A percentile compares a stretch with the other conserved stretches of the same genome.
phyloP scores from a whole-genome alignment of 2,329 filamentous ascomycete species.

The Ascochyta clinopodiicola region DNA sequence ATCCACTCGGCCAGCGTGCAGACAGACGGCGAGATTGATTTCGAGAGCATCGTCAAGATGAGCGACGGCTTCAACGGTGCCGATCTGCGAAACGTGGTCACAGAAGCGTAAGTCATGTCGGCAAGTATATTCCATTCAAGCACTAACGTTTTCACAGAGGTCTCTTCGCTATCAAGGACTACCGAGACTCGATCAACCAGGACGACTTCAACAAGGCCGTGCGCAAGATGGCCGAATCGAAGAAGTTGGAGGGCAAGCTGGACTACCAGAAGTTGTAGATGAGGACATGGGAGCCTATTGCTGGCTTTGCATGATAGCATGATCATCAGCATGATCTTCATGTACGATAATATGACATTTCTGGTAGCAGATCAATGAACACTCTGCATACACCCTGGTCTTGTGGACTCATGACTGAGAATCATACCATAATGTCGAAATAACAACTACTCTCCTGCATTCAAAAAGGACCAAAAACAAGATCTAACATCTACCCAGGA shows the following conservation, averaged over 20 bases:
- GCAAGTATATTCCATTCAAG: background rate
- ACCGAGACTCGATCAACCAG: constrained; percentile 93
- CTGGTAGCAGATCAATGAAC: constrained; percentile 20
- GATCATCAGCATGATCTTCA: constrained; percentile 24
- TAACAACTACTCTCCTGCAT: background rate
- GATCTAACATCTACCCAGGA: constrained; percentile 4
- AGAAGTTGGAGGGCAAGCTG: constrained; percentile 98
- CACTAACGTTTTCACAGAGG: constrained; percentile 64
- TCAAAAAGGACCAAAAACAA: background rate
- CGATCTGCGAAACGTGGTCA: constrained; percentile 96
- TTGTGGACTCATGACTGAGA: no score
- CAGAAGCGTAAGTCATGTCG: constrained; percentile 80
- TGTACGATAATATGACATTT: constrained; percentile 34
- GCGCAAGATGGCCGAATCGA: constrained; percentile 93
- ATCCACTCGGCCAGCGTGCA: constrained; percentile 89
- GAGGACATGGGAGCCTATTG: constrained; percentile 13
- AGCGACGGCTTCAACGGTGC: constrained; percentile 97
- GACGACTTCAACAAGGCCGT: constrained; percentile 99
- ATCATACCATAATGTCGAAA: no score
- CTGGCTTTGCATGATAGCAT: constrained; percentile 27
- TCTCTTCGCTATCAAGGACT: constrained; percentile 97
- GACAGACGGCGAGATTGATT: constrained; percentile 94
- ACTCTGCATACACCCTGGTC: constrained; percentile 4
- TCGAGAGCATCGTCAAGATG: constrained; percentile 99
- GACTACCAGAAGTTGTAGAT: constrained; percentile 92